A percentile compares a stretch with the other conserved stretches of the same genome.
Conservation (phyloP, 495 filamentous ascomycete species). For the Penicillium atrosanguineum region DNA sequence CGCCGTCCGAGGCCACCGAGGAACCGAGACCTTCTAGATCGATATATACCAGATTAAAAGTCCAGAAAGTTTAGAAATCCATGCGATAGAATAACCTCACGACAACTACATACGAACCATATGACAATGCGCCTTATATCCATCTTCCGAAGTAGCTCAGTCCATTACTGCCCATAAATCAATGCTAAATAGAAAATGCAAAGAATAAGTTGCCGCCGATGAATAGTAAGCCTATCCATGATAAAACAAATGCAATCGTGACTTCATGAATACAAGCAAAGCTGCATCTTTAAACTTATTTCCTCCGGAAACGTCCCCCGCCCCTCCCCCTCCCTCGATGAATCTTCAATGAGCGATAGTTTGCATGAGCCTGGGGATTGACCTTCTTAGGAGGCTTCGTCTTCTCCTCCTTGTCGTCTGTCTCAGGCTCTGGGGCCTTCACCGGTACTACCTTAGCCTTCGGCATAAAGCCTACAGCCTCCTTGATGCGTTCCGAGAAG, state of each 20-base stretch:
- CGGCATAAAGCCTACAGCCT: constrained; percentile 34
- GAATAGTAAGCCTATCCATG: constrained; percentile 15
- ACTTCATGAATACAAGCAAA: constrained; percentile 21
- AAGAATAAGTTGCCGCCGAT: constrained; percentile 3
- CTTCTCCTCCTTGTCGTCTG: constrained; percentile 45
- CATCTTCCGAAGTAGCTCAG: not conserved
- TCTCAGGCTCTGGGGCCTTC: constrained; percentile 28
- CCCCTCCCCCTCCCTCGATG: constrained; percentile 47
- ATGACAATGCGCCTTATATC: not conserved
- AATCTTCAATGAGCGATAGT: constrained; percentile 81
- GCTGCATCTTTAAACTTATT: constrained; percentile 20
- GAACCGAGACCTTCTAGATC: constrained; percentile 26
- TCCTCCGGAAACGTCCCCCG: constrained; percentile 46
- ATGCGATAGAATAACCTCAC: not conserved
- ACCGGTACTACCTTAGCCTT: constrained; percentile 30
- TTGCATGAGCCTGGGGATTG: constrained; percentile 72
- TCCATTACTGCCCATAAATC: not conserved
- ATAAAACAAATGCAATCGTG: constrained; percentile 32
- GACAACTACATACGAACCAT: constrained; percentile 9
- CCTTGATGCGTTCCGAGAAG: constrained; percentile 46
- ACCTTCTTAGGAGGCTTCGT: constrained; percentile 61
- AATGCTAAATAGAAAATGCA: not conserved
- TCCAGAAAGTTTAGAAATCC: not conserved
- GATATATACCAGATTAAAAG: constrained; percentile 40
- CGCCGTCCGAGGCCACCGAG: constrained; percentile 29